Percentiles rank a stretch among this genome's conserved stretches.
Evolutionary conservation across 306 rosid species (phyloP).

Genomic region (Calophaca sinica): DNA sequence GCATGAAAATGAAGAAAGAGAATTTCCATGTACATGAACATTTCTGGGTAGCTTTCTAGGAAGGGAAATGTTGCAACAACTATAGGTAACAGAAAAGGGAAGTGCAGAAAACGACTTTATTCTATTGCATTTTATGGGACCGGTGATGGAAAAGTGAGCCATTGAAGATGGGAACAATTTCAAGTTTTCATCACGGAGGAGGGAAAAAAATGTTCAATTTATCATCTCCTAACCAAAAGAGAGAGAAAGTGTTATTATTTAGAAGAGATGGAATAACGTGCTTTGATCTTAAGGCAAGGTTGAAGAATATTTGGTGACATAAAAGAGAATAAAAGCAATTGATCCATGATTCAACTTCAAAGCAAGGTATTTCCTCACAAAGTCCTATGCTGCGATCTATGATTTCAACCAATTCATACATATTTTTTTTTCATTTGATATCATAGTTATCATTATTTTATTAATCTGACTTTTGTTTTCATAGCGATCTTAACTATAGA

Average conservation of each 20-base stretch:
- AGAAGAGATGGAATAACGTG: constrained; percentile 4
- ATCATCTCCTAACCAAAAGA: constrained; percentile 32
- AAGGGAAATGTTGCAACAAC: constrained; percentile 6
- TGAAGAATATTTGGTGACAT: constrained; percentile 35
- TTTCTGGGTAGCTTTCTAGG: constrained; percentile 37
- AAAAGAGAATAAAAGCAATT: constrained; percentile 42
- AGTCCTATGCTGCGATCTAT: background rate
- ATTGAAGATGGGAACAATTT: constrained; percentile 45
- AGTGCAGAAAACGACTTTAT: constrained; percentile 39
- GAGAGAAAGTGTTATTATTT: background rate
- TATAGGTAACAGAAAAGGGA: constrained; percentile 32
- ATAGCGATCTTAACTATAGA: no score
- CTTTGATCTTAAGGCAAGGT: constrained; percentile 34
- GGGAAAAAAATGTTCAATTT: constrained; percentile 1
- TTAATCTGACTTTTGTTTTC: no score
- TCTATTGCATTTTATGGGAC: constrained; percentile 34
- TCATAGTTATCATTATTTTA: background rate
- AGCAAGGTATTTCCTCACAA: constrained; percentile 50
- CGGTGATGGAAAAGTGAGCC: constrained; percentile 34
- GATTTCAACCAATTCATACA: background rate
- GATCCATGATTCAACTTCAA: constrained; percentile 41
- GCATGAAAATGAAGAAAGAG: constrained; percentile 37
- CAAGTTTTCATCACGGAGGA: constrained; percentile 16
- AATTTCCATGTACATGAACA: constrained; percentile 33
- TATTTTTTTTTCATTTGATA: background rate